Evolutionary conservation across 805 yeast genomes (phyloP).

Genomic region (Saccharomycopsis sp.): DNA sequence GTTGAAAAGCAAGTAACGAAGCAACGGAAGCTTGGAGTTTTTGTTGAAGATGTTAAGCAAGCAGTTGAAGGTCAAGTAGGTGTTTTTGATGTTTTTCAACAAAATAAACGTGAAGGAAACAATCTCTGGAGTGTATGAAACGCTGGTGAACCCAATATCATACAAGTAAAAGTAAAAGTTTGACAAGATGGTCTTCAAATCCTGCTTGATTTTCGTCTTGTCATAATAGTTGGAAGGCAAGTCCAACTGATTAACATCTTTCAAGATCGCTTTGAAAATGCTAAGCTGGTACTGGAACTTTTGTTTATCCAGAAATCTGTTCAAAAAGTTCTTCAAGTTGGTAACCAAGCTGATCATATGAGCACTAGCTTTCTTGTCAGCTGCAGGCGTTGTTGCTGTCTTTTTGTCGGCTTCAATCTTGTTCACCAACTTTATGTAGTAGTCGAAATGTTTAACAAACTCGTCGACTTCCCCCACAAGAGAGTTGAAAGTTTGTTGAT

Average conservation of each 20-base stretch:
- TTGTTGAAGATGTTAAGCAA: slow-evolving; percentile 14
- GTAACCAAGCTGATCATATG: slow-evolving; percentile 7
- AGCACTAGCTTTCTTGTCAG: not conserved
- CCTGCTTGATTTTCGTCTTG: not conserved
- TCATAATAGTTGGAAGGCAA: not conserved
- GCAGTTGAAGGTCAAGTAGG: slow-evolving; percentile 16
- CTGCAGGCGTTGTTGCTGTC: not conserved
- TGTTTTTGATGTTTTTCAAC: slow-evolving; percentile 9
- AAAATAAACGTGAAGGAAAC: slow-evolving; percentile 13
- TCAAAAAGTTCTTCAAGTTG: slow-evolving; percentile 12
- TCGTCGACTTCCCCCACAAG: slow-evolving; percentile 11
- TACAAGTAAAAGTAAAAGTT: slow-evolving; percentile 18
- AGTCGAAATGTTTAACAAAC: slow-evolving; percentile 14
- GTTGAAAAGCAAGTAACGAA: slow-evolving; percentile 2
- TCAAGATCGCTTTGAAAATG: slow-evolving; percentile 9
- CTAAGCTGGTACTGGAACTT: slow-evolving; percentile 10
- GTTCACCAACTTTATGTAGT: slow-evolving; percentile 5
- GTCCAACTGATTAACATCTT: slow-evolving; percentile 6
- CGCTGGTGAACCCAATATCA: slow-evolving; percentile 12
- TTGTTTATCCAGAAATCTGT: slow-evolving; percentile 6
- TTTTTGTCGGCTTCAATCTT: slow-evolving; percentile 10
- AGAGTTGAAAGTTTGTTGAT: slow-evolving; percentile 10
- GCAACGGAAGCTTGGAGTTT: slow-evolving; percentile 12
- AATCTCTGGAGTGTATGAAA: slow-evolving; percentile 9
- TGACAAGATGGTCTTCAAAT: slow-evolving; percentile 9